Evolutionary conservation across 2,329 filamentous ascomycete species (phyloP).

Genomic region (Onygenales sp.): DNA sequence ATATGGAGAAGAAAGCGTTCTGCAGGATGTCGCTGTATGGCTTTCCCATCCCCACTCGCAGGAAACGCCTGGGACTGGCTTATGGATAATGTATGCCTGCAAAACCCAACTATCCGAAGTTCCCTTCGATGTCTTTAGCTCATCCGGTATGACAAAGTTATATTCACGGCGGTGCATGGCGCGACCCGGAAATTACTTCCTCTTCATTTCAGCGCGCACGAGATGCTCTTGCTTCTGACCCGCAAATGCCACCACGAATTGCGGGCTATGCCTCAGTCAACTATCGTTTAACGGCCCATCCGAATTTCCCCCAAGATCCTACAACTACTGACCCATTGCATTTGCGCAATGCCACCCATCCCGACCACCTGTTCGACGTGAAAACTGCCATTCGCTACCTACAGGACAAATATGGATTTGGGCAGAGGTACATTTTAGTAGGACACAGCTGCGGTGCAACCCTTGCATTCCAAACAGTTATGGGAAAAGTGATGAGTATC

Average conservation of each 20-base stretch:
- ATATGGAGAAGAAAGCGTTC: conserved; percentile 18
- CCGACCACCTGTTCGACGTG: conserved; percentile 37
- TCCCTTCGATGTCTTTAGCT: not conserved
- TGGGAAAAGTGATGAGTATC: conserved; percentile 19
- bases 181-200: conserved; percentile 34
- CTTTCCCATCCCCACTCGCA: conserved; percentile 10
- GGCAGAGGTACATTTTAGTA: conserved; percentile 32
- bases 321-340: conserved; percentile 17
- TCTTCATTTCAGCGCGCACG: conserved; percentile 27
- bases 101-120: not conserved
- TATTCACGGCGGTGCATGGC: conserved; percentile 42
- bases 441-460: conserved; percentile 41
- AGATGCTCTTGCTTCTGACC: conserved; percentile 19
- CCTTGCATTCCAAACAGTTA: conserved; percentile 35
- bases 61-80: conserved; percentile 15
- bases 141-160: conserved; percentile 19
- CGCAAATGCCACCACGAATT: conserved; percentile 16
- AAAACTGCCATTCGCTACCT: conserved; percentile 30
- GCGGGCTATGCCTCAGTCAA: conserved; percentile 35
- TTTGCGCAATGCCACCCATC: conserved; percentile 31
- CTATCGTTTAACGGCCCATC: conserved; percentile 38
- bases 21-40: conserved; percentile 26
- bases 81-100: conserved; percentile 32
- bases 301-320: conserved; percentile 28
- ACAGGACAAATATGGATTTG: conserved; percentile 31